Conservation (phyloP, 148 eudicot genomes). For the Oxyria digyna region DNA sequence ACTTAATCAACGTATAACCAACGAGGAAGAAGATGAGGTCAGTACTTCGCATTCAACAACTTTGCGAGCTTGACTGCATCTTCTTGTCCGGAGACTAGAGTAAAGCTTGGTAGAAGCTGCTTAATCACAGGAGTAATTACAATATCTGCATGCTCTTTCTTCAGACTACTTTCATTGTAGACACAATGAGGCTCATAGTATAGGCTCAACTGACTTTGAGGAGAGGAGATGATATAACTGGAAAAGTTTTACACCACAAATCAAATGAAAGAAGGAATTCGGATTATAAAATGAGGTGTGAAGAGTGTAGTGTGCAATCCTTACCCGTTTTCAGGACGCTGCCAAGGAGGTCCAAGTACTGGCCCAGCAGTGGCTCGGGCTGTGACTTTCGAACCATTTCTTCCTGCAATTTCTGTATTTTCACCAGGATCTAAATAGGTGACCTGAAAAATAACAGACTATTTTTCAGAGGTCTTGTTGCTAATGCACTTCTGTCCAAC, state of each 20-base stretch:
- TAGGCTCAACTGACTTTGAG: slow-evolving; percentile 42
- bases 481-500: background rate
- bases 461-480: background rate
- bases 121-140: slow-evolving; percentile 86
- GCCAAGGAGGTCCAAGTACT: slow-evolving; percentile 98
- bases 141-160: slow-evolving; percentile 63
- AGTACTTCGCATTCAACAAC: slow-evolving; percentile 55
- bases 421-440: slow-evolving; percentile 86
- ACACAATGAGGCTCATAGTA: slow-evolving; percentile 96
- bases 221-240: slow-evolving; percentile 70
- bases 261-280: background rate
- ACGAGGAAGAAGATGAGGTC: background rate
- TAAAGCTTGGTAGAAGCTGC: slow-evolving; percentile 64
- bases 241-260: slow-evolving; percentile 1
- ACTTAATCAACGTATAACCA: background rate
- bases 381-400: slow-evolving; percentile 38
- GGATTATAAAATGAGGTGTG: background rate
- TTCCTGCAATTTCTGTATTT: slow-evolving; percentile 44
- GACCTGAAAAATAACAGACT: slow-evolving; percentile 27
- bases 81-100: slow-evolving; percentile 94
- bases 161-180: slow-evolving; percentile 42
- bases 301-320: background rate
- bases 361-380: slow-evolving; percentile 83
- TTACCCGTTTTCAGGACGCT: slow-evolving; percentile 97
- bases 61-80: slow-evolving; percentile 92